Evolutionary conservation across 2,329 filamentous ascomycete genomes (phyloP), one percentile per base, ranked within the genome.

Genomic region (Trichoderma koningii): DNA sequence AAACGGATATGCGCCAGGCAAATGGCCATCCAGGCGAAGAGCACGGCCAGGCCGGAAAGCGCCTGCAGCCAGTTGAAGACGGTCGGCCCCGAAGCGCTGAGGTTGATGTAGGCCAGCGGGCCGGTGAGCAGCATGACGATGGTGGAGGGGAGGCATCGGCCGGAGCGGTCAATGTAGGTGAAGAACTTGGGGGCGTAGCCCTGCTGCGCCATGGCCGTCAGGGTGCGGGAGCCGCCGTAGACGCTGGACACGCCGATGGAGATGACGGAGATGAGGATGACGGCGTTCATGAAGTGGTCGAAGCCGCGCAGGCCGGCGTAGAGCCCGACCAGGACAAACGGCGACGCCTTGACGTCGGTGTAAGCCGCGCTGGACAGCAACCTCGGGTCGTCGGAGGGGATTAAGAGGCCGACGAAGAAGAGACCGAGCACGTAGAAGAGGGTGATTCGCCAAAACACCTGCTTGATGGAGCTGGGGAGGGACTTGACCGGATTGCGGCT

Each of bases 401-500:
- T 74, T 3, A 82, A 75, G 15, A 83, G 73, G 9, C 81, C 81
- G 56, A 83, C 77, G 48, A 82, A 80, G 64, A 80, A 80, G n/a
- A 83, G 77, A 47, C 80, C 80, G 0, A 83, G 68, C 45, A 83
- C 73, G 68, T 83, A 83, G 71, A 83, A 83, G 68, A 82, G 73
- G n/a, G 79, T 80, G 68, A 83, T 81, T 72, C 81, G 79, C 81
- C 80, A 82, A 70, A 82, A 83, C 38, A 83, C 89, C 76, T 94
- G 91, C 79, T 93, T 94, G 72, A 93, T 87, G 2, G 92, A 91
- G 23, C 87, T 88, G 0, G 92, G 92, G 0, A 96, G 82, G 0
- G 88, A 85, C 73, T 90, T 87, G 68, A 86, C 83, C 0, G 89
- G 89, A 71, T 90, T 89, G 4, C 74, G 76, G 0, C 87, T 85